phyloP scores from a whole-genome alignment of 2,329 filamentous ascomycete species.

The Shiraia sp. region DNA sequence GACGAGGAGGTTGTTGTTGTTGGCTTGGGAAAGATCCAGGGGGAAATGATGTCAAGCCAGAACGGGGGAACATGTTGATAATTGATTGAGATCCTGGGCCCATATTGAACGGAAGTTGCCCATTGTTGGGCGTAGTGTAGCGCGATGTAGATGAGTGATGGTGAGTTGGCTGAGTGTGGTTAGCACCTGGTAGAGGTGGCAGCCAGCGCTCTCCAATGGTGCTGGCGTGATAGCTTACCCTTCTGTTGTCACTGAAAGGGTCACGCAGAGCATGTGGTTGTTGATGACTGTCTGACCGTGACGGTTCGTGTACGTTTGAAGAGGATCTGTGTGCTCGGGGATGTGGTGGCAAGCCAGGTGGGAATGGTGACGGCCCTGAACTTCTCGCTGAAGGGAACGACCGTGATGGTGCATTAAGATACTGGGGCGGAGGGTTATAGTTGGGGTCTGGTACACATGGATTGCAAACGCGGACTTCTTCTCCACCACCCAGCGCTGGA shows the following conservation, averaged over 20 bases:
- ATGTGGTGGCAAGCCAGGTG: conserved; percentile 12
- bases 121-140: conserved; percentile 9
- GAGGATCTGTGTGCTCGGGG: conserved; percentile 25
- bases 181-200: conserved; percentile 22
- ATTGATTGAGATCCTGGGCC: conserved; percentile 14
- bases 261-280: conserved; percentile 25
- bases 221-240: conserved; percentile 30
- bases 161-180: conserved; percentile 15
- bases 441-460: conserved; percentile 74
- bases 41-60: conserved; percentile 15
- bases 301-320: conserved; percentile 23
- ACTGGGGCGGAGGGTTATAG: conserved; percentile 61
- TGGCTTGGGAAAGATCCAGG: conserved; percentile 14
- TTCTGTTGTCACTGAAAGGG: conserved; percentile 21
- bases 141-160: conserved; percentile 15
- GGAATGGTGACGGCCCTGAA: neutral
- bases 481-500: conserved; percentile 63
- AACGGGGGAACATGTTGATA: conserved; percentile 21
- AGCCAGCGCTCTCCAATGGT: conserved; percentile 29
- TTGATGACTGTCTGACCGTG: conserved; percentile 17
- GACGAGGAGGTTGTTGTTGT: conserved; percentile 23
- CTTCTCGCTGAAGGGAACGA: neutral
- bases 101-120: conserved; percentile 8
- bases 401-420: conserved; percentile 11
- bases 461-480: conserved; percentile 72